Conservation (phyloP, 768 basidiomycete genomes). For the Tulasnella calospora region DNA sequence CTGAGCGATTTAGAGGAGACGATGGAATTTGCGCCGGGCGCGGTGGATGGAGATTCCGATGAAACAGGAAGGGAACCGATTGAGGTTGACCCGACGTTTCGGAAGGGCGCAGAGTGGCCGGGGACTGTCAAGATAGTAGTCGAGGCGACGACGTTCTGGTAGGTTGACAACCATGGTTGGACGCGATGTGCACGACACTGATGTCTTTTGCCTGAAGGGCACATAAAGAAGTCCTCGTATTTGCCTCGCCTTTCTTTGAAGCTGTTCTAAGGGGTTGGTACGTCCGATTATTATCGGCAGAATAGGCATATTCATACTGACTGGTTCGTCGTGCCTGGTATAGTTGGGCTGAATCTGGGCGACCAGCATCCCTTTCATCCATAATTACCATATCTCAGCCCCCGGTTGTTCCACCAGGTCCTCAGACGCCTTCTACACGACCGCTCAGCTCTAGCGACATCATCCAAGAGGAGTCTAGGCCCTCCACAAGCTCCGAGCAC, state of each 20-base stretch:
- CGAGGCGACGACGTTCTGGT: conserved; percentile 88
- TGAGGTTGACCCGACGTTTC: conserved; percentile 77
- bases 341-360: conserved; percentile 85
- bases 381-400: conserved; percentile 80
- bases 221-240: conserved; percentile 86
- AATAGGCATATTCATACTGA: background rate
- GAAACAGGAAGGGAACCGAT: conserved; percentile 43
- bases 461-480: conserved; percentile 9
- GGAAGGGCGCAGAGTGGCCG: conserved; percentile 58
- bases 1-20: conserved; percentile 25
- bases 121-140: conserved; percentile 90
- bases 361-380: conserved; percentile 73
- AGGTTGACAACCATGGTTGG: conserved; percentile 34
- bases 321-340: background rate
- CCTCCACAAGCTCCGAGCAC: background rate
- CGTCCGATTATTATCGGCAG: conserved; percentile 21
- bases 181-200: background rate
- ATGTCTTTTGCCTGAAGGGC: conserved; percentile 49
- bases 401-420: background rate
- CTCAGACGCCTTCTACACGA: background rate
- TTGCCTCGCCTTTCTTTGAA: conserved; percentile 93
- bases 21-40: conserved; percentile 25
- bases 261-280: conserved; percentile 71
- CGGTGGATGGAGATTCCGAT: conserved; percentile 25
- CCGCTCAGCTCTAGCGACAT: conserved; percentile 4